These are phyloP conservation scores for Theobroma cacao DNA, from an alignment of 345 rosid genomes.

Conservation along the genomic window DNA sequence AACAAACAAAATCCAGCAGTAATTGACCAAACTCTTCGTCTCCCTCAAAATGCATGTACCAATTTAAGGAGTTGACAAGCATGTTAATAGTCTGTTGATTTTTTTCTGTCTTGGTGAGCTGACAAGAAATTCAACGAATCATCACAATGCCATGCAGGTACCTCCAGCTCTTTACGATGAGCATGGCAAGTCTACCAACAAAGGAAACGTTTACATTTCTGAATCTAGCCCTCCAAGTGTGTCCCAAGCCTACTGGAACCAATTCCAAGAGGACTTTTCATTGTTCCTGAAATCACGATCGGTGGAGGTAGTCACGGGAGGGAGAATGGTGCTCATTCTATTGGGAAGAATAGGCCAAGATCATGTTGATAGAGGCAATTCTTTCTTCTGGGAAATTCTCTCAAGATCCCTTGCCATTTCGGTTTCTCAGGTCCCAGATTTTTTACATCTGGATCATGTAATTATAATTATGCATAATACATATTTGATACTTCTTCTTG, in stretches of 20 bases:
- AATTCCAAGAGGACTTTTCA: constrained; percentile 73
- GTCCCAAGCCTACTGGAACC: constrained; percentile 58
- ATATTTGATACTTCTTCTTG: background rate
- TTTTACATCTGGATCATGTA: background rate
- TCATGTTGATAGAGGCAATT: constrained; percentile 85
- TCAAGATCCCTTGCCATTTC: constrained; percentile 49
- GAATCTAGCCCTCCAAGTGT: constrained; percentile 57
- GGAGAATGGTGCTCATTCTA: constrained; percentile 69
- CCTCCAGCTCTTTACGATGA: constrained; percentile 64
- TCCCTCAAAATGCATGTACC: background rate
- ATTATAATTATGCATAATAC: background rate
- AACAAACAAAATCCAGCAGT: background rate
- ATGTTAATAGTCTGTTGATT: background rate
- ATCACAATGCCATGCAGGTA: constrained; percentile 37
- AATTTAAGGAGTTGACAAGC: background rate
- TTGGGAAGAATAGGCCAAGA: constrained; percentile 61
- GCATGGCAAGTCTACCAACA: constrained; percentile 68
- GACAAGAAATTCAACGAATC: background rate
- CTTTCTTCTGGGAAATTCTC: constrained; percentile 77
- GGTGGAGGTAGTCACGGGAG: constrained; percentile 48
- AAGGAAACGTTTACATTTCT: constrained; percentile 61
- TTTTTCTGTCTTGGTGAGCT: background rate
- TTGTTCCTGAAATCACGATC: constrained; percentile 61
- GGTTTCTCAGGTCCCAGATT: constrained; percentile 45
- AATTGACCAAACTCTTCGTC: background rate